Evolutionary conservation across 208 protist species (phyloP), one percentile per base, ranked within the genome.

Genomic region (Tetramitus jugosus): DNA sequence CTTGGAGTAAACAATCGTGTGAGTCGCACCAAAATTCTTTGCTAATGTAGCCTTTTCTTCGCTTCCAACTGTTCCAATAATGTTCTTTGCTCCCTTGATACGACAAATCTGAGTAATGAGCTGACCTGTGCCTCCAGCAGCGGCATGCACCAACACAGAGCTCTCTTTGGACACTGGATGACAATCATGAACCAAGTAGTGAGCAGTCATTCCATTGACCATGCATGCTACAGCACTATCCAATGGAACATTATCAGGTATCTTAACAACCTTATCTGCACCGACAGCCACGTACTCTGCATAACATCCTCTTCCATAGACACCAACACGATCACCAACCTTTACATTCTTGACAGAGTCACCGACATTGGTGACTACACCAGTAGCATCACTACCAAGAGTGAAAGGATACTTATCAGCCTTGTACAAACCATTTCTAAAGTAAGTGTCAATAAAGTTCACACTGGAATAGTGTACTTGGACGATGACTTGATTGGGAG

Each of bases 401-500:
- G 86, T 82, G 74, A 87, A 93, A 1, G 91, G 93, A 39, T 92
- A 52, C 31, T 77, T 75, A 3, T 83, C 78, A 72, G 89, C 90
- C 81, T 84, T 84, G 83, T 91, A 93, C 10, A 94, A 82, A 0
- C 92, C 90, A 3, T 35, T 77, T 53, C 91, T 87, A 79, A 86
- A 92, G 85, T 95, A 94, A 2, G 89, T 92, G 82, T 96, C 93
- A 74, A 95, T 94, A 80, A 95, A 96, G 84, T 96, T 95, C 39
- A 96, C 83, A 31, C 91, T 91, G 4, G 87, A 84, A 80, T 88
- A 90, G 0, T 56, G 60, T 13, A 75, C 26, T 43, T 40, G 7
- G 37, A 79, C 39, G 33, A 60, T 26, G 29, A 71, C 61, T 69
- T 69, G 62, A 42, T 67, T 3, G n/a, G n/a, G n/a, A 26, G 3